A percentile compares a stretch with the other conserved stretches of the same genome.
phyloP scores from a whole-genome alignment of 129 eudicot genomes.

The Ambrosia artemisiifolia region DNA sequence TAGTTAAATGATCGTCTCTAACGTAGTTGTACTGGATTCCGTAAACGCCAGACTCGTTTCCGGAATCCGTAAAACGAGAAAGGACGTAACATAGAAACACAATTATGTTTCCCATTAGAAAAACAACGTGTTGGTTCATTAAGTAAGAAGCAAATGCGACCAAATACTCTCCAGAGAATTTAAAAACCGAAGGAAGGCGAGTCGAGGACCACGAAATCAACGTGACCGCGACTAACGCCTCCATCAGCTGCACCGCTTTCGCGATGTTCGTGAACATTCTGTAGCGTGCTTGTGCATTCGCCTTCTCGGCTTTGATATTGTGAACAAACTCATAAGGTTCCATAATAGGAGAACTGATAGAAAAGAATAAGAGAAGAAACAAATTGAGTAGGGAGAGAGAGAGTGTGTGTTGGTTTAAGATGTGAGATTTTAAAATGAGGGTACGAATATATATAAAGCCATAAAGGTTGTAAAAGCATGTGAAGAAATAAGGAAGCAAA shows the following conservation, averaged over 20 bases:
- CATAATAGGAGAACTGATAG: slow-evolving; percentile 4
- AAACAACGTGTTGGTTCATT: slow-evolving; percentile 61
- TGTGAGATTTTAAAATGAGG: slow-evolving; percentile 14
- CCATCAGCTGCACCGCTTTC: slow-evolving; percentile 35
- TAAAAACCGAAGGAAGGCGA: slow-evolving; percentile 34
- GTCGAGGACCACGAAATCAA: slow-evolving; percentile 68
- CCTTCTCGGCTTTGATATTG: slow-evolving; percentile 32
- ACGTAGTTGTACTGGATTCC: slow-evolving; percentile 27
- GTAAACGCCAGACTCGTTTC: slow-evolving; percentile 14
- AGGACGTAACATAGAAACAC: slow-evolving; percentile 37
- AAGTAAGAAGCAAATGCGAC: slow-evolving; percentile 25
- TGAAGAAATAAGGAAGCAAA: slow-evolving; percentile 8
- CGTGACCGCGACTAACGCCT: slow-evolving; percentile 39
- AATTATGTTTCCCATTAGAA: slow-evolving; percentile 65
- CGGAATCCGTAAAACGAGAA: slow-evolving; percentile 43
- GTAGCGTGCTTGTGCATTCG: slow-evolving; percentile 56
- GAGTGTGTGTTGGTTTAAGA: neutral
- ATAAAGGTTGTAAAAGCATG: slow-evolving; percentile 5
- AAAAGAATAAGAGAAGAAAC: neutral
- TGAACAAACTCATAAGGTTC: slow-evolving; percentile 24
- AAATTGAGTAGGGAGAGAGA: neutral
- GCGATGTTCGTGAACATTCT: slow-evolving; percentile 43
- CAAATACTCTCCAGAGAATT: slow-evolving; percentile 24
- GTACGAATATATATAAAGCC: slow-evolving; percentile 7
- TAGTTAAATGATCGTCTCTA: slow-evolving; percentile 9